These are phyloP conservation scores for Rhynchospora pubera DNA, from an alignment of 176 grass and related monocot genomes.

Conservation along the genomic window DNA sequence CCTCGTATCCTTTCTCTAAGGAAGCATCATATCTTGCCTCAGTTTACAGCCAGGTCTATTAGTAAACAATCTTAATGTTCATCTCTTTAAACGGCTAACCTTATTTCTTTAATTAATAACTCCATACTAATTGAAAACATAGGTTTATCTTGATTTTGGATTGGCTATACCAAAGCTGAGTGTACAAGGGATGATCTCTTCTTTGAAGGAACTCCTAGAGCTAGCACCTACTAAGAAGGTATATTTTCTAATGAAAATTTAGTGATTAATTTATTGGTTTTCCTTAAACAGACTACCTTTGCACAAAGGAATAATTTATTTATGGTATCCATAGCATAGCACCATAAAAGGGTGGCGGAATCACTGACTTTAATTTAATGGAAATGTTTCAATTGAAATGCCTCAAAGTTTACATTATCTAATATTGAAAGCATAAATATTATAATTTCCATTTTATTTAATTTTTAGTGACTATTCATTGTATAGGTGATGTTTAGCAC, in stretches of 20 bases:
- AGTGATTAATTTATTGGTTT: not conserved
- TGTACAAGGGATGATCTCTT: slow-evolving; percentile 88
- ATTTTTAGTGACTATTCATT: slow-evolving; percentile 27
- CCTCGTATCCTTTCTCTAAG: slow-evolving; percentile 95
- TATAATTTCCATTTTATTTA: not conserved
- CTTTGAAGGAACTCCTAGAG: slow-evolving; percentile 77
- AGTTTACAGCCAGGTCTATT: slow-evolving; percentile 81
- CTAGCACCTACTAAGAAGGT: slow-evolving; percentile 88
- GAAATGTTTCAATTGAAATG: not conserved
- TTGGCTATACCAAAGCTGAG: slow-evolving; percentile 91
- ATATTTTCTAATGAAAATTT: not conserved
- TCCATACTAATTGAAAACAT: not conserved
- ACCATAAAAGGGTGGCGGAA: not conserved
- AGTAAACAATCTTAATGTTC: not conserved
- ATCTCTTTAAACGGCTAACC: not conserved
- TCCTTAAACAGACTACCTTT: not conserved
- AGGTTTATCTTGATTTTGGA: slow-evolving; percentile 99
- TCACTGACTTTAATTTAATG: not conserved
- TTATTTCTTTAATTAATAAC: not conserved
- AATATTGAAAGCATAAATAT: not conserved
- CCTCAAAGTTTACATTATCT: not conserved
- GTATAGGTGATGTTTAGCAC: slow-evolving; percentile 96
- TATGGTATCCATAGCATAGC: not conserved
- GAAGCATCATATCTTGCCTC: slow-evolving; percentile 99
- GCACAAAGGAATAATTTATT: not conserved